Evolutionary conservation across 306 rosid genomes (phyloP), one percentile per base, ranked within the genome.

Genomic region (Canavalia ensiformis): DNA sequence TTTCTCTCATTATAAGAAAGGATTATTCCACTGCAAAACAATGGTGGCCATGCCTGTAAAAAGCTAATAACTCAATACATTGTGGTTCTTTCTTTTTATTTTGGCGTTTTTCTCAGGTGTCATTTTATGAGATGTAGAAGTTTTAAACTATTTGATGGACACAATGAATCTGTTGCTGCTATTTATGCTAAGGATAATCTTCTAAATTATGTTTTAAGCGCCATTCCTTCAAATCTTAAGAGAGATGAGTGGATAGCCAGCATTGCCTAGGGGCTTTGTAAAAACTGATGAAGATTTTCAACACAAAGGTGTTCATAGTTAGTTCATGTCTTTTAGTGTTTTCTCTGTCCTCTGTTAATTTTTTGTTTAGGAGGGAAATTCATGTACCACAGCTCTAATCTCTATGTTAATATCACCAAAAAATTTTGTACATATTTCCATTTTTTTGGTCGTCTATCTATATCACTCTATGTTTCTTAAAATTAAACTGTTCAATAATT

Each of bases 131-230:
- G 25, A 78, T 58, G 12, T 42, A 12, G 60, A 81, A 49, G 79
- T 88, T 76, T 80, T 85, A 70, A 96, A 98, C 86, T 96, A 66
- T 96, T 94, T 89, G 99, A 96, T 76, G 99, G 99, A 83, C 99
- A 96, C 87, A 96, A 96, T 66, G 99, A 98, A 77, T 79, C 99
- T 86, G 98, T 94, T 50, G 99, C 99, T 60, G 99, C 99, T 63
- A 87, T 94, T 79, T 96, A 92, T 88, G 2, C 99, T 2, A 96
- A 94, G 95, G 99, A 94, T 86, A 90, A 91, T 91, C 97, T 96
- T 65, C 90, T 94, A 33, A 94, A 84, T 88, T 92, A 89, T 73
- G 88, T 94, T 74, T 81, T 96, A 72, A 78, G 87, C 5, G 98
- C 99, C 11, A 83, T 96, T 77, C 98, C 99, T 52, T 66, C 91